Percentiles rank a stretch among this genome's conserved stretches.
Evolutionary conservation across 2,329 filamentous ascomycete species (phyloP).

Genomic region (Kalmusia sp.): DNA sequence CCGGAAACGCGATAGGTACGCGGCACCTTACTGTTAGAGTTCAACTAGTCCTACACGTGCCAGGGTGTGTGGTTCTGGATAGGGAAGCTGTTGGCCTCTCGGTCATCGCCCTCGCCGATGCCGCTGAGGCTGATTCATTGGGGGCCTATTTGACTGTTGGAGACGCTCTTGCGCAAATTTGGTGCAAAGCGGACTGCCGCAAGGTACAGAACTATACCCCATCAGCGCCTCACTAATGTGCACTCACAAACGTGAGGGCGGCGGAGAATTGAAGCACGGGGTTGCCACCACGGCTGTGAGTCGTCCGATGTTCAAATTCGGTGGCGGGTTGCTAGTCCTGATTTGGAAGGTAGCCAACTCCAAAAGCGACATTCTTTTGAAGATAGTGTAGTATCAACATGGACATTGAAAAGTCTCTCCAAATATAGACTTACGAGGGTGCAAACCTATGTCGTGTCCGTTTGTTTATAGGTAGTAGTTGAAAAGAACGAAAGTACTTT

Average conservation of each 20-base stretch:
- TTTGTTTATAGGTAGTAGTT: too few relatives aligned
- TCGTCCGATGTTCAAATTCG: slow-evolving; percentile 5
- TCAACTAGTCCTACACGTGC: slow-evolving; percentile 8
- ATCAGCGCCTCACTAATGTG: neutral
- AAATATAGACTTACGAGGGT: too few relatives aligned
- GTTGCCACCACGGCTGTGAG: slow-evolving; percentile 8
- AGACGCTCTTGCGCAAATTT: neutral
- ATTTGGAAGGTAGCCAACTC: slow-evolving; percentile 3
- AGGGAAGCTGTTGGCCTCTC: slow-evolving; percentile 3
- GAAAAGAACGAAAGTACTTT: too few relatives aligned
- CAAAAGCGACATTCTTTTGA: too few relatives aligned
- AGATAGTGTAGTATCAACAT: too few relatives aligned
- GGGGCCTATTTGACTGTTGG: neutral
- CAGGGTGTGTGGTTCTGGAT: slow-evolving; percentile 9
- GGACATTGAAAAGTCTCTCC: too few relatives aligned
- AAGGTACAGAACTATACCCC: neutral
- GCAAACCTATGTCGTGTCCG: too few relatives aligned
- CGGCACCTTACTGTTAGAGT: slow-evolving; percentile 5
- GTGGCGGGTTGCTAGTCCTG: slow-evolving; percentile 1
- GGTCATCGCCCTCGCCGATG: neutral
- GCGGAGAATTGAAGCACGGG: slow-evolving; percentile 10
- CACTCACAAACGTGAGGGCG: neutral
- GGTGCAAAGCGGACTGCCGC: neutral
- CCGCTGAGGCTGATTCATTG: neutral
- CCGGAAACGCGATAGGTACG: neutral